These are phyloP conservation scores for Daedaleopsis nitida DNA, from an alignment of 768 basidiomycete species.

Conservation along the genomic window DNA sequence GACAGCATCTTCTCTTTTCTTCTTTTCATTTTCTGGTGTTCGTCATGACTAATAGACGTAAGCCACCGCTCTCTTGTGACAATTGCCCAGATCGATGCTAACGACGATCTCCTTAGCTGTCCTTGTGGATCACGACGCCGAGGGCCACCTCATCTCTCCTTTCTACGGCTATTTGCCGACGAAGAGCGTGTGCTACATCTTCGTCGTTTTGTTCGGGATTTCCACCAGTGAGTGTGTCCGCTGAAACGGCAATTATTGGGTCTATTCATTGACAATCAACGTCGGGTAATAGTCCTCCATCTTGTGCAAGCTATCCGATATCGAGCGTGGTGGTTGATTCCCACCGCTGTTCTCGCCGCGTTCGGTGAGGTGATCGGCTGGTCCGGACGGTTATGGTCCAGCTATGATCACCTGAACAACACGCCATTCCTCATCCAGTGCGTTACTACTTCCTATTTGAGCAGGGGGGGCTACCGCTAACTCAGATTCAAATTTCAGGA, in stretches of 20 bases:
- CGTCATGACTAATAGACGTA: too few relatives aligned
- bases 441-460: background rate
- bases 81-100: background rate
- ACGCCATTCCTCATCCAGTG: conserved; percentile 45
- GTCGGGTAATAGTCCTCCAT: conserved; percentile 25
- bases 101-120: background rate
- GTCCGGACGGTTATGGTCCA: conserved; percentile 39
- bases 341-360: conserved; percentile 34
- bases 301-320: conserved; percentile 31
- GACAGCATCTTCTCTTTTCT: too few relatives aligned
- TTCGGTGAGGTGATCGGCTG: conserved; percentile 41
- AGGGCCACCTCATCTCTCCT: conserved; percentile 13
- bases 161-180: conserved; percentile 16
- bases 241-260: background rate
- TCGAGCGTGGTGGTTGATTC: conserved; percentile 37
- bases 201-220: conserved; percentile 20
- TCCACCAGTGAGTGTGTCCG: conserved; percentile 16
- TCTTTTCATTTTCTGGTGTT: too few relatives aligned
- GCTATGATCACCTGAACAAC: conserved; percentile 23
- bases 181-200: conserved; percentile 11
- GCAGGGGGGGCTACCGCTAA: background rate
- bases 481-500: background rate
- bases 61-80: background rate
- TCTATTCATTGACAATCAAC: background rate
- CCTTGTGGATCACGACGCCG: background rate